Evolutionary conservation across 2,329 filamentous ascomycete species (phyloP).

Genomic region (Zopfia rhizophila): DNA sequence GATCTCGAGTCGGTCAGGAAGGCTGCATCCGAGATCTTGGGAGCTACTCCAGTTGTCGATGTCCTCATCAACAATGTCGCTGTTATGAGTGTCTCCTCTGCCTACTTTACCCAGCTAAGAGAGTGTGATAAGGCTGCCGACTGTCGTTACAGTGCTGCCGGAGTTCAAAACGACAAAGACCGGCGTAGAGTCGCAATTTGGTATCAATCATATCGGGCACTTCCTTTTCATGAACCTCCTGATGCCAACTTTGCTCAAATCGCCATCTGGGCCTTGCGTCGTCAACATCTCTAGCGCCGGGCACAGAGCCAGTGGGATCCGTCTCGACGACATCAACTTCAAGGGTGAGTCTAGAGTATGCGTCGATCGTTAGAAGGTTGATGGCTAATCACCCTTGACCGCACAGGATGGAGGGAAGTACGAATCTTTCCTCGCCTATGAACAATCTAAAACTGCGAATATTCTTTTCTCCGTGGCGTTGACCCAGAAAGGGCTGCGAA

Average conservation of each 20-base stretch:
- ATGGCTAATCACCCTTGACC: not conserved
- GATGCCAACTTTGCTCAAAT: constrained; percentile 46
- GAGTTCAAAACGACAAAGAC: constrained; percentile 41
- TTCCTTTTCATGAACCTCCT: constrained; percentile 54
- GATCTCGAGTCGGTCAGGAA: constrained; percentile 38
- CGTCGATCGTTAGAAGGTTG: not conserved
- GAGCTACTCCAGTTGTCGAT: constrained; percentile 42
- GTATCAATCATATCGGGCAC: constrained; percentile 56
- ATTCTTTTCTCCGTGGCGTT: constrained; percentile 13
- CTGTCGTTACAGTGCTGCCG: constrained; percentile 7
- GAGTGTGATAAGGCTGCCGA: constrained; percentile 2
- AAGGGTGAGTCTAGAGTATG: not conserved
- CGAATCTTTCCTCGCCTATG: constrained; percentile 7
- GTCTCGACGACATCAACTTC: constrained; percentile 55
- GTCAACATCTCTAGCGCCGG: constrained; percentile 23
- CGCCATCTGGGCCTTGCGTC: constrained; percentile 30
- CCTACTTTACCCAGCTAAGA: too few species aligned
- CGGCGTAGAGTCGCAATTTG: constrained; percentile 57
- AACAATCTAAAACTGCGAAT: constrained; percentile 11
- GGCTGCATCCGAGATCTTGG: constrained; percentile 37
- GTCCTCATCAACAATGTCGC: constrained; percentile 53
- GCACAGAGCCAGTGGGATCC: constrained; percentile 9
- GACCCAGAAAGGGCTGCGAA: not conserved
- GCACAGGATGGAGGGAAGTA: constrained; percentile 1
- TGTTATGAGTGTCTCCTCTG: constrained; percentile 34